A percentile compares a stretch with the other conserved stretches of the same genome.
Conservation (phyloP, 1,284 basidiomycete species). For the Pascua guehoae region DNA sequence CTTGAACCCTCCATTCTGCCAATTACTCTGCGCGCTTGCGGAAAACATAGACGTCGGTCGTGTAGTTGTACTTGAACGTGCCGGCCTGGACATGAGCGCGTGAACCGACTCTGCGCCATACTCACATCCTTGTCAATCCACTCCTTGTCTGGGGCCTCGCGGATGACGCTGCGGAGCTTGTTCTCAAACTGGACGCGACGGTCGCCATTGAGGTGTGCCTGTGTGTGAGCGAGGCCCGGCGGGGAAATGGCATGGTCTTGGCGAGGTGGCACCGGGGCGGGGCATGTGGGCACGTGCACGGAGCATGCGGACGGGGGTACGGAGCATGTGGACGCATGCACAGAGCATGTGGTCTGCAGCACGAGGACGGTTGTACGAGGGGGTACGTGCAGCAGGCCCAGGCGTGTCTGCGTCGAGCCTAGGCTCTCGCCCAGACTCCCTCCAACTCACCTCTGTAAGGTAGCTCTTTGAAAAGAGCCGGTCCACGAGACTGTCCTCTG, state of each 20-base stretch:
- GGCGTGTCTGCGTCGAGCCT: too few species aligned
- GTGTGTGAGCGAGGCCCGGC: constrained; percentile 14
- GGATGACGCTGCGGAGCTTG: constrained; percentile 25
- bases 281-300: too few species aligned
- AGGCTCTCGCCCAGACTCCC: too few species aligned
- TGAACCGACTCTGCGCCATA: not conserved
- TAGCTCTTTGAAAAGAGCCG: constrained; percentile 44
- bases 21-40: constrained; percentile 6
- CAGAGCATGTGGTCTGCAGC: too few species aligned
- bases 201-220: constrained; percentile 29
- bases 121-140: constrained; percentile 42
- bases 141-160: constrained; percentile 25
- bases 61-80: constrained; percentile 35
- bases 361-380: too few species aligned
- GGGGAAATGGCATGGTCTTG: too few species aligned
- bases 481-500: constrained; percentile 35
- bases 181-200: constrained; percentile 24
- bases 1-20: too few species aligned
- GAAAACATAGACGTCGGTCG: constrained; percentile 37
- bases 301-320: too few species aligned
- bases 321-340: too few species aligned
- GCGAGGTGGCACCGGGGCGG: too few species aligned
- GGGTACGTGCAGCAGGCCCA: too few species aligned
- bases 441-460: constrained; percentile 27
- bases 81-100: constrained; percentile 24